Evolutionary conservation across 805 yeast species (phyloP), one percentile per base, ranked within the genome.

Genomic region (Saturnispora kantuleensis): DNA sequence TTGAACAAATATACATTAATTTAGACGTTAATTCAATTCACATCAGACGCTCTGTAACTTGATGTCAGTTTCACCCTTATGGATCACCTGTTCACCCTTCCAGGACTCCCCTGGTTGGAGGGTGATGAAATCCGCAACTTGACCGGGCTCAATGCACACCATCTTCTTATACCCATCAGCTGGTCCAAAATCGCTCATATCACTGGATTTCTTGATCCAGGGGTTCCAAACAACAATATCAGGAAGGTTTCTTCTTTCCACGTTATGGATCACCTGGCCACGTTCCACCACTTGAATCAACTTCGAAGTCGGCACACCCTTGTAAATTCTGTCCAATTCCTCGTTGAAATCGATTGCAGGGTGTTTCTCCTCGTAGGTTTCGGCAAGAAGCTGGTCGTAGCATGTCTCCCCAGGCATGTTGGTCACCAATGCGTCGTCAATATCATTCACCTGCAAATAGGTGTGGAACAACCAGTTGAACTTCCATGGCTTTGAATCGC

Each of bases 401-500:
- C 88, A 81, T 11, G 66, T 52, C 50, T 79, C 76, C 35, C 89
- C 94, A 38, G 79, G 76, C 49, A 90, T 69, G 51, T 94, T 94
- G 46, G 81, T 77, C 21, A 90, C 87, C 49, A 81, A 64, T 1
- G 82, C 74, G 49, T 84, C 88, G 45, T 81, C 82, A 51, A 93
- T 79, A 56, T 89, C 96, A 21, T 72, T 77, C 29, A 88, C 73
- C 46, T 69, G 68, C 62, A 83, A 74, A 63, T 90, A 90, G 15
- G 96, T 85, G 67, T 90, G 98, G 81, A 90, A 89, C 50, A 90
- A 74, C 84, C 96, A 86, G 62, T 90, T 85, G 77, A 90, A 90
- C 50, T 82, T 86, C 69, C 86, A 85, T 2, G 76, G 56, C 45
- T 71, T 70, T 18, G 63, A 56, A 47, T 83, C 88, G 11, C 80